These are phyloP conservation scores for Diaporthe sp. DNA, from an alignment of 2,329 filamentous ascomycete species.

Conservation along the genomic window DNA sequence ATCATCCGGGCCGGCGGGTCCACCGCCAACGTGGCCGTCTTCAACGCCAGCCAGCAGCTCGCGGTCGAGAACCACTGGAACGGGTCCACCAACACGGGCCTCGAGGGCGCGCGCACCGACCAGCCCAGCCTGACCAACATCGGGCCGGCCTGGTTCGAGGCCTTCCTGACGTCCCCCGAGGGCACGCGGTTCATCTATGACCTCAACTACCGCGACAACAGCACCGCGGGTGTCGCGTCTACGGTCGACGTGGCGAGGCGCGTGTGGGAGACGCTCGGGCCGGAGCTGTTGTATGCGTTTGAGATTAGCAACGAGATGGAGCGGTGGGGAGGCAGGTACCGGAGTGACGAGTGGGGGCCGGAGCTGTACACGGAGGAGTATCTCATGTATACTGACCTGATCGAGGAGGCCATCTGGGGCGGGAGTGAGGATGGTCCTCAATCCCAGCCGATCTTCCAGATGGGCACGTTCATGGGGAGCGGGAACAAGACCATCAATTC, in stretches of 20 bases:
- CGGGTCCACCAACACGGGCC: constrained; percentile 9
- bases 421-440: not conserved
- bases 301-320: constrained; percentile 28
- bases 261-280: constrained; percentile 15
- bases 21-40: constrained; percentile 14
- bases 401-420: constrained; percentile 9
- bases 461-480: constrained; percentile 17
- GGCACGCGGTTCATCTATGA: constrained; percentile 26
- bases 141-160: constrained; percentile 26
- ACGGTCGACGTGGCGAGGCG: constrained; percentile 17
- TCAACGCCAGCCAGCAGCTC: constrained; percentile 19
- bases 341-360: constrained; percentile 17
- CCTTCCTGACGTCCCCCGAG: constrained; percentile 17
- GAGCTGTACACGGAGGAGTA: constrained; percentile 8
- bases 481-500: not conserved
- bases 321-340: constrained; percentile 20
- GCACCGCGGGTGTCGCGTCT: not conserved
- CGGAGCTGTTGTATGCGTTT: constrained; percentile 8
- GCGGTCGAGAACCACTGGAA: constrained; percentile 22
- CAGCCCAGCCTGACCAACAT: constrained; percentile 27
- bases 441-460: constrained; percentile 1
- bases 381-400: not conserved
- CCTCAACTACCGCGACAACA: constrained; percentile 19
- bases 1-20: constrained; percentile 38
- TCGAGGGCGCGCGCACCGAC: constrained; percentile 6